Percentiles rank a stretch among this genome's conserved stretches.
phyloP scores from a whole-genome alignment of 2,329 filamentous ascomycete genomes.

The Phialocephala subalpina region DNA sequence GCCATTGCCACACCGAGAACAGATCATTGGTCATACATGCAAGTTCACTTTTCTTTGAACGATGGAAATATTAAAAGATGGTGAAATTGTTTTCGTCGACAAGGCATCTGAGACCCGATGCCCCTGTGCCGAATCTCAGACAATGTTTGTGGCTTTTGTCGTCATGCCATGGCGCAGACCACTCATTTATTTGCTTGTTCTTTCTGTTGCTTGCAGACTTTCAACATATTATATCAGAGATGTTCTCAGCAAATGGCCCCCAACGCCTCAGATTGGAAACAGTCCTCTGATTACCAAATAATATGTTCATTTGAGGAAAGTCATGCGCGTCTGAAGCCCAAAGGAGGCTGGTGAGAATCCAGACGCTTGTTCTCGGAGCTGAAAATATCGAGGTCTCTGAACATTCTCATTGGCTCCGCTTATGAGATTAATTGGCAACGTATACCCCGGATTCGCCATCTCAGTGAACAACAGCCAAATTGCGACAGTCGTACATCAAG shows the following conservation, averaged over 20 bases:
- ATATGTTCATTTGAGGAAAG: conserved; percentile 2
- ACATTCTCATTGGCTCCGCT: background rate
- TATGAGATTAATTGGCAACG: conserved; percentile 1
- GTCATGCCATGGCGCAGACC: too few relatives aligned
- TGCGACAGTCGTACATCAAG: conserved; percentile 1
- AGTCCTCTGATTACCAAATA: background rate
- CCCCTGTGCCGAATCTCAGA: background rate
- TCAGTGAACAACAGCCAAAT: background rate
- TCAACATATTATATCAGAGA: background rate
- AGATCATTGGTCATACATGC: too few relatives aligned
- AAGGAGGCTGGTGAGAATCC: background rate
- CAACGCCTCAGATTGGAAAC: background rate
- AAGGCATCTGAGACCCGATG: too few relatives aligned
- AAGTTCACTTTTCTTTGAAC: too few relatives aligned
- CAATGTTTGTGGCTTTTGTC: background rate
- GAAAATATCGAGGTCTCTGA: background rate
- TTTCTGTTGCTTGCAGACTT: background rate
- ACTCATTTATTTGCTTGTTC: background rate
- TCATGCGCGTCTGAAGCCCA: background rate
- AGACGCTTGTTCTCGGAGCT: conserved; percentile 4
- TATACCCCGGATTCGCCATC: conserved; percentile 2
- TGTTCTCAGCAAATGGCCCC: background rate
- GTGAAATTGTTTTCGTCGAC: too few relatives aligned
- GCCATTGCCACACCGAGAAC: too few relatives aligned
- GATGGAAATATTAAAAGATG: too few relatives aligned